Evolutionary conservation across 345 rosid genomes (phyloP).

Genomic region (Heritiera littoralis): DNA sequence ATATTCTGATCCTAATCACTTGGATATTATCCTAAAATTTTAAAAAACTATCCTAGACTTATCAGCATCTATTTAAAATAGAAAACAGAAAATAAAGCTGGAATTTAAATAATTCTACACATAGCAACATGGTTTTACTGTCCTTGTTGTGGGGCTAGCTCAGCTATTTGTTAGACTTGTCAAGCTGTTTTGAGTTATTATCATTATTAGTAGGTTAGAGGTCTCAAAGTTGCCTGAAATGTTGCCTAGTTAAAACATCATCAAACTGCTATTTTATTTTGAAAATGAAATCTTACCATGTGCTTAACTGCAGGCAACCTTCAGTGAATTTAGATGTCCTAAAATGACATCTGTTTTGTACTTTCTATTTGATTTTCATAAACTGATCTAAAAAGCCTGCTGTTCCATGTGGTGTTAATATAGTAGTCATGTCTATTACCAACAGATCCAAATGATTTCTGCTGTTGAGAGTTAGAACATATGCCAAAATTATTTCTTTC

Average conservation of each 20-base stretch:
- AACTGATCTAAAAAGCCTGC: not conserved
- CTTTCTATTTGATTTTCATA: not conserved
- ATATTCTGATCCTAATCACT: too few relatives aligned
- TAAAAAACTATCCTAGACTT: too few relatives aligned
- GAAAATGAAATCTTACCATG: not conserved
- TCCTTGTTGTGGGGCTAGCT: not conserved
- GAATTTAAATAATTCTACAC: too few relatives aligned
- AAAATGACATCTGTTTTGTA: not conserved
- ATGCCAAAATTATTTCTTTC: not conserved
- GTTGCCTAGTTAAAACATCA: not conserved
- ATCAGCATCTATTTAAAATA: too few relatives aligned
- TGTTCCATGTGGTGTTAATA: slow-evolving; percentile 5
- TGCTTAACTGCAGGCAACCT: slow-evolving; percentile 18
- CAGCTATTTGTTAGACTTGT: not conserved
- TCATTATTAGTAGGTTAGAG: slow-evolving; percentile 6
- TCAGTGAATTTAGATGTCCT: slow-evolving; percentile 7
- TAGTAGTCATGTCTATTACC: not conserved
- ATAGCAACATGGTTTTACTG: not conserved
- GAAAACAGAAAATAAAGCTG: too few relatives aligned
- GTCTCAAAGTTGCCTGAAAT: not conserved
- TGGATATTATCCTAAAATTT: too few relatives aligned
- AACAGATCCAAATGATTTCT: not conserved
- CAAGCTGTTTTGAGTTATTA: not conserved
- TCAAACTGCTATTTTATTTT: not conserved
- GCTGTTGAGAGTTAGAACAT: not conserved